Percentiles rank a stretch among this genome's conserved stretches.
Evolutionary conservation across 345 rosid genomes (phyloP).

Genomic region (Kernera saxatilis): DNA sequence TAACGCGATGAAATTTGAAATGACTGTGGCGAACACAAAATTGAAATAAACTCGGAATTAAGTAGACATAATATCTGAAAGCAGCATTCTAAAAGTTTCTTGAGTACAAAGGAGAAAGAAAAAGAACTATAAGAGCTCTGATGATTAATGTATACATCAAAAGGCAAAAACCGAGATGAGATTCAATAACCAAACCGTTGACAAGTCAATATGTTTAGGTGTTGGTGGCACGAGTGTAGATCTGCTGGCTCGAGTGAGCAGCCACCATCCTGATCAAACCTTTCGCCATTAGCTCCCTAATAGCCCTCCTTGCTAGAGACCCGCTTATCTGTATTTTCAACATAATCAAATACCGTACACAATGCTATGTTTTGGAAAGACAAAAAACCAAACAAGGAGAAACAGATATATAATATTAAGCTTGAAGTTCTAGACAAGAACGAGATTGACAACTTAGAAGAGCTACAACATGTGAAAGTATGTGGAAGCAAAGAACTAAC

Average conservation of each 20-base stretch:
- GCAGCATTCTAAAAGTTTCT: not conserved
- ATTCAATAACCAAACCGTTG: not conserved
- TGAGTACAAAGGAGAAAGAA: not conserved
- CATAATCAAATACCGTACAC: no score
- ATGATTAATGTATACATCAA: slow-evolving; percentile 22
- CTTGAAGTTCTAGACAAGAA: not conserved
- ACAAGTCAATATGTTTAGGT: slow-evolving; percentile 21
- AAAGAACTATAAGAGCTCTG: slow-evolving; percentile 12
- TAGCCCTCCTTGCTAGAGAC: slow-evolving; percentile 56
- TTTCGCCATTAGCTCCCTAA: slow-evolving; percentile 60
- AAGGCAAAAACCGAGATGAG: not conserved
- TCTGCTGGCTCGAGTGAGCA: slow-evolving; percentile 59
- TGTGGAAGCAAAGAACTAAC: no score
- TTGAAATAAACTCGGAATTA: not conserved
- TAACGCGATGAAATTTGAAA: no score
- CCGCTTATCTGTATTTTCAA: slow-evolving; percentile 39
- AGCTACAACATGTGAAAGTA: not conserved
- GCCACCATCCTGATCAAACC: slow-evolving; percentile 60
- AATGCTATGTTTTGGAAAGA: no score
- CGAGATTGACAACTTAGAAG: not conserved
- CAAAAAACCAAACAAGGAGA: no score
- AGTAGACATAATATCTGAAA: not conserved
- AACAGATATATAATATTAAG: no score
- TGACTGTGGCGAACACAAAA: no score
- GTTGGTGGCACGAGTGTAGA: slow-evolving; percentile 67